Evolutionary conservation across 108 stramenopile genomes (phyloP), one percentile per base, ranked within the genome.

Genomic region (Nitzschia putrida): DNA sequence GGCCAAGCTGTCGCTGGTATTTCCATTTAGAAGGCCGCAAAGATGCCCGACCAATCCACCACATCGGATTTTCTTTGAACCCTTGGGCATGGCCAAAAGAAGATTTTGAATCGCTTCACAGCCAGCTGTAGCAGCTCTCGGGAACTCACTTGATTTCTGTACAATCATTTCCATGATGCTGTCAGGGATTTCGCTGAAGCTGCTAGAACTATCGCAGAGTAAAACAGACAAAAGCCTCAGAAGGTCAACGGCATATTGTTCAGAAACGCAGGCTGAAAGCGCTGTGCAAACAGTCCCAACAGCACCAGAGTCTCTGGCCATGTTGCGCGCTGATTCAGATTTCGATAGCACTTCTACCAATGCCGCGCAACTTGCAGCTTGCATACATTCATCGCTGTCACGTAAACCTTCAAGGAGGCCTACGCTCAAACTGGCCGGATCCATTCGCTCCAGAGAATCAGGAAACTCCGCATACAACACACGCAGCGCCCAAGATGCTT

Each of bases 81-180:
- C 57, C 14, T 52, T 38, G 0, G 20, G 18, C 0, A 34, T 44
- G 23, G 29, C 59, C 11, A 75, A 66, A 39, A 66, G 29, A 9
- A 39, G 2, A 49, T 64, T 59, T 7, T 57, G 58, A 7, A 64
- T 67, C 22, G 42, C 25, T 51, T 25, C 37, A 22, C 61, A 68
- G 2, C 45, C 66, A 11, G 18, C 10, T 39, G 18, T 75, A 37
- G 11, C 45, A 20, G 24, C 4, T 8, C 29, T 8, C 10, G 69
- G 47, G 8, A 39, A 50, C 34, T 45, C 10, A 10, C 41, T 52
- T 37, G 65, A 22, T 16, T 37, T 26, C 18, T 65, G 55, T 25
- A 72, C 20, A 23, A 72, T 57, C 16, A 43, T 53, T 18, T 54
- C 45, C 6, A 77, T 18, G 52, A 70, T 42, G n/a, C 70, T 64